These are phyloP conservation scores for Kodamaea anthophila DNA, from an alignment of 1,139 yeast species.

Conservation along the genomic window DNA sequence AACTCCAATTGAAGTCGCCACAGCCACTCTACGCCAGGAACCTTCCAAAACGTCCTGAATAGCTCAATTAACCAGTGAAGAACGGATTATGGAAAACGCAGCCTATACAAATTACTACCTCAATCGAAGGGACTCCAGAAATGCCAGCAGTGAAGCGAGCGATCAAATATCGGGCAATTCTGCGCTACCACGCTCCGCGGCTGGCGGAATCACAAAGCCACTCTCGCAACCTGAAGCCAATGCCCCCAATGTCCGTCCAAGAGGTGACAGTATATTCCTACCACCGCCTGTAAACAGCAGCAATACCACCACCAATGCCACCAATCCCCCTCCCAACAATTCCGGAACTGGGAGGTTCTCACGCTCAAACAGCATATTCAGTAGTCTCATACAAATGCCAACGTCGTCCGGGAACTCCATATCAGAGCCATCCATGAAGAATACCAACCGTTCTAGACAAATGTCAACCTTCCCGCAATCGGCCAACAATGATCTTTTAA, in stretches of 20 bases:
- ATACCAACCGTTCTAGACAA: conserved; percentile 10
- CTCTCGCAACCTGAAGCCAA: conserved; percentile 1
- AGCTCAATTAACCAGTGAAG: too few relatives aligned
- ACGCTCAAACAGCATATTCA: conserved; percentile 39
- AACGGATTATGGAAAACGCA: conserved; percentile 7
- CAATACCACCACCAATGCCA: conserved; percentile 1
- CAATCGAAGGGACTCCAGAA: conserved; percentile 4
- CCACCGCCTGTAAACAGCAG: conserved; percentile 22
- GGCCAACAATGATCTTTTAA: conserved; percentile 18
- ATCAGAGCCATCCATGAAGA: conserved; percentile 14
- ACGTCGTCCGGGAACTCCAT: conserved; percentile 29
- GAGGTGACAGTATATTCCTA: conserved; percentile 20
- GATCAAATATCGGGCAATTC: conserved; percentile 1
- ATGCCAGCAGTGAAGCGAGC: background rate
- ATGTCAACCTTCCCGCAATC: conserved; percentile 11
- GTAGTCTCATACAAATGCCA: conserved; percentile 37
- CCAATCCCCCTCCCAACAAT: too few relatives aligned
- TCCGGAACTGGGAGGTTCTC: conserved; percentile 15
- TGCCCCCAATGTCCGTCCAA: conserved; percentile 9
- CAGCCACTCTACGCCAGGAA: background rate
- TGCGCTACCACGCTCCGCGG: conserved; percentile 1
- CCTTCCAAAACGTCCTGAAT: too few relatives aligned
- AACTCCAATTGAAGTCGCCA: conserved; percentile 1
- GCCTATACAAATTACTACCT: conserved; percentile 6
- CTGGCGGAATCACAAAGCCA: conserved; percentile 2